These are phyloP conservation scores for Botrytis galanthina DNA, from an alignment of 2,329 filamentous ascomycete genomes.

Conservation along the genomic window DNA sequence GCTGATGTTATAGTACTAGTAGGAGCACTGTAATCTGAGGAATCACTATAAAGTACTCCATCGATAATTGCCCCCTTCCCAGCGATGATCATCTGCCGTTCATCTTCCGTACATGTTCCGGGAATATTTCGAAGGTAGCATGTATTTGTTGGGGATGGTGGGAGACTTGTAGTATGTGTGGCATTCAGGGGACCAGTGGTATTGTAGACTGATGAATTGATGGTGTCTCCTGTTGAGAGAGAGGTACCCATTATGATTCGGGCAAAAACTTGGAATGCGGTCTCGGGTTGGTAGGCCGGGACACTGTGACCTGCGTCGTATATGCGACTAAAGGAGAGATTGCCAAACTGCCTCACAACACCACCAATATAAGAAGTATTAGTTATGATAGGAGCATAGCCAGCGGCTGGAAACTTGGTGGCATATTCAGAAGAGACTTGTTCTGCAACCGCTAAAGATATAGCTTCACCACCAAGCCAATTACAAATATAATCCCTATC, in stretches of 20 bases:
- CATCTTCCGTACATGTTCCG: constrained; percentile 52
- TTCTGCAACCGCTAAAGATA: constrained; percentile 61
- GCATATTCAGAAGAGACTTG: constrained; percentile 49
- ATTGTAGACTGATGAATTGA: constrained; percentile 52
- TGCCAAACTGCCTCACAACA: constrained; percentile 72
- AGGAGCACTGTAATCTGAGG: constrained; percentile 42
- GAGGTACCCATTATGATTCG: constrained; percentile 55
- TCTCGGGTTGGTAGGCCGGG: constrained; percentile 54
- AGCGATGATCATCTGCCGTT: constrained; percentile 47
- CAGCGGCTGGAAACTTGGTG: constrained; percentile 59
- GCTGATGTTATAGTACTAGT: constrained; percentile 24
- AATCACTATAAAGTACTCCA: constrained; percentile 52
- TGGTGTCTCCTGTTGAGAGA: constrained; percentile 48
- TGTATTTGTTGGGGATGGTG: constrained; percentile 48
- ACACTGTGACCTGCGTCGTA: constrained; percentile 67
- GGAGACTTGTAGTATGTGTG: constrained; percentile 53
- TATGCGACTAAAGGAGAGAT: constrained; percentile 65
- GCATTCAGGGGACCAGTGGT: constrained; percentile 58
- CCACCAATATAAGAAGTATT: constrained; percentile 69
- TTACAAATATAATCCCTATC: constrained; percentile 64
- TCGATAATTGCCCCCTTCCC: constrained; percentile 58
- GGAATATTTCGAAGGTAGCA: constrained; percentile 61
- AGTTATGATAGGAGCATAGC: constrained; percentile 70
- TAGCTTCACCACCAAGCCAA: constrained; percentile 72
- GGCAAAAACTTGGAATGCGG: constrained; percentile 54